Conservation (phyloP, 2,329 filamentous ascomycete genomes). For the Nakataea oryzae region DNA sequence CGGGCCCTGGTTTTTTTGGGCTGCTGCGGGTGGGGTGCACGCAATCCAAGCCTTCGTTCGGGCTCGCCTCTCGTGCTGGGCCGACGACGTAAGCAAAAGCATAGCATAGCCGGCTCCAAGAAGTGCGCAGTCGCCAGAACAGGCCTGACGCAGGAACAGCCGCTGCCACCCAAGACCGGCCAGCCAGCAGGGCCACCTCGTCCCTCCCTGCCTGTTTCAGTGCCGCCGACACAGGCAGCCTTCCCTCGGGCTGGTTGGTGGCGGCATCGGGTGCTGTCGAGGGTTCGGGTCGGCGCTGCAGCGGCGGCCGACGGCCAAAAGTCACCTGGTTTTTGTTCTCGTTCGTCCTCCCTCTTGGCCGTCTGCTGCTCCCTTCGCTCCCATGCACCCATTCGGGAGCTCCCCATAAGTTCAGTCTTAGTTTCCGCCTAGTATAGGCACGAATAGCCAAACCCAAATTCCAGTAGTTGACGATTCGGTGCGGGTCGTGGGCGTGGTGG, state of each 20-base stretch:
- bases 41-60: background rate
- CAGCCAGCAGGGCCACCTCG: too few relatives aligned
- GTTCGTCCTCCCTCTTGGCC: too few relatives aligned
- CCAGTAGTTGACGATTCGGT: background rate
- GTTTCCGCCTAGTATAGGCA: background rate
- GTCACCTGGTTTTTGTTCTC: background rate
- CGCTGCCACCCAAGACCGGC: background rate
- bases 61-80: background rate
- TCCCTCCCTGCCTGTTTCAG: too few relatives aligned
- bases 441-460: background rate
- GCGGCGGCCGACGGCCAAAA: background rate
- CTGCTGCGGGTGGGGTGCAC: background rate
- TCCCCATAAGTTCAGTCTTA: background rate
- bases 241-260: background rate
- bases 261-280: background rate
- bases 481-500: too few relatives aligned
- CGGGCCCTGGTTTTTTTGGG: background rate
- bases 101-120: background rate
- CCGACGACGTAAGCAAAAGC: background rate
- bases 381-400: too few relatives aligned
- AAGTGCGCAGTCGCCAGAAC: background rate
- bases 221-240: too few relatives aligned
- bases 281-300: background rate
- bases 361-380: too few relatives aligned
- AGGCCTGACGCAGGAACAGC: background rate